Conservation (phyloP, 305 asterid species). For the Solanum hybrid region DNA sequence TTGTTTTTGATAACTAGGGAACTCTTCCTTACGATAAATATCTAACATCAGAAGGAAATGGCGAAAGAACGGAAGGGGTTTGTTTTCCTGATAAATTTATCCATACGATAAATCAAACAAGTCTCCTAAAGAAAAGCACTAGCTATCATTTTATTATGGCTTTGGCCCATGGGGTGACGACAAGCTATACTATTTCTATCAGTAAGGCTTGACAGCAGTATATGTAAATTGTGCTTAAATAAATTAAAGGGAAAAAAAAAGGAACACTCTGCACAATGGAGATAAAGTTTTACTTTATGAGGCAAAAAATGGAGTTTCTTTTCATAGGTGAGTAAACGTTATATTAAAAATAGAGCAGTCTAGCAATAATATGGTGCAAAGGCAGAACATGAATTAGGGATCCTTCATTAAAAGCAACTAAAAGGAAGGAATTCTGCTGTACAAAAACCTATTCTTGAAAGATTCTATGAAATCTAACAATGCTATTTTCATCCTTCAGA, state of each 20-base stretch:
- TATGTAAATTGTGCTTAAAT: background rate
- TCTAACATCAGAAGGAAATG: background rate
- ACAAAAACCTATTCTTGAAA: background rate
- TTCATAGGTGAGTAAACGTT: background rate
- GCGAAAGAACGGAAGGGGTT: background rate
- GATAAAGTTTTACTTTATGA: background rate
- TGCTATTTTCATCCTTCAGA: background rate
- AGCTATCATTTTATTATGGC: background rate
- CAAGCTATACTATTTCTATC: background rate
- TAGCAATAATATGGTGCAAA: background rate
- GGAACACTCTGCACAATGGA: background rate
- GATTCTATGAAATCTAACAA: background rate
- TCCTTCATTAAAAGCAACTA: background rate
- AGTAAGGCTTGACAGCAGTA: background rate
- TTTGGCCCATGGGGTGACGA: background rate
- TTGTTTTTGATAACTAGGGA: background rate
- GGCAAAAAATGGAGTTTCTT: background rate
- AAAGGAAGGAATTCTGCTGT: background rate
- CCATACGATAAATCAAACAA: background rate
- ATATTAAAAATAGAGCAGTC: background rate
- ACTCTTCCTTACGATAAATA: background rate
- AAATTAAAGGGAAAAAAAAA: background rate
- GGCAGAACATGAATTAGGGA: background rate
- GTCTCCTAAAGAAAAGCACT: background rate
- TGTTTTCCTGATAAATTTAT: background rate